Evolutionary conservation across 805 yeast genomes (phyloP).

Genomic region (Yarrowia porcina): DNA sequence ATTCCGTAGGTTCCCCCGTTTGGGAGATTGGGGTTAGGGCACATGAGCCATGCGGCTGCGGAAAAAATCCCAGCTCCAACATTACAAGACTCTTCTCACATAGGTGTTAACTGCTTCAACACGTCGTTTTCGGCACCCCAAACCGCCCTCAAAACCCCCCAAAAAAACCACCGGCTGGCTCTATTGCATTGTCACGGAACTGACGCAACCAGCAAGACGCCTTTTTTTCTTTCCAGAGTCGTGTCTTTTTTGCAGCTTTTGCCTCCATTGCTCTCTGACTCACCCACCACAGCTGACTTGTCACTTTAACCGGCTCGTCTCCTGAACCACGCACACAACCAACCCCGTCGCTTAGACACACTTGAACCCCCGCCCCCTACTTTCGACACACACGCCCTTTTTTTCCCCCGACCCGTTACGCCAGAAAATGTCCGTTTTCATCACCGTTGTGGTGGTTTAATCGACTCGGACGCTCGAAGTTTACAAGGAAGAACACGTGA

Average conservation of each 20-base stretch:
- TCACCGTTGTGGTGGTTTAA: conserved; percentile 23
- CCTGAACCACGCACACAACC: too few relatives aligned
- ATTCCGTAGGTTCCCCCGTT: not conserved
- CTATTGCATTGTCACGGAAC: conserved; percentile 24
- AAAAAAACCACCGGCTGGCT: not conserved
- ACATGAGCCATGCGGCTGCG: conserved; percentile 19
- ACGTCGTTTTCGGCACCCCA: too few relatives aligned
- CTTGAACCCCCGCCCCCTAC: not conserved
- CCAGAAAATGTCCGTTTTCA: conserved; percentile 19
- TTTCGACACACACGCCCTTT: not conserved
- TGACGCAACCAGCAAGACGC: too few relatives aligned
- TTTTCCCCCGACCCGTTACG: not conserved
- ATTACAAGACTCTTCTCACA: too few relatives aligned
- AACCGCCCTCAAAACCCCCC: too few relatives aligned
- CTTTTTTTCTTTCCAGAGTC: too few relatives aligned
- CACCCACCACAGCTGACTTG: not conserved
- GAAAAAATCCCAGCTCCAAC: conserved; percentile 6
- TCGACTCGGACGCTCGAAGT: conserved; percentile 21
- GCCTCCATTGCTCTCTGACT: too few relatives aligned
- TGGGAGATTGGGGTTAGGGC: conserved; percentile 20
- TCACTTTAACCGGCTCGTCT: too few relatives aligned
- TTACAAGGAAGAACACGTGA: conserved; percentile 23
- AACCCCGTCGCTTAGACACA: conserved; percentile 11
- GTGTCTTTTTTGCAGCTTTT: too few relatives aligned
- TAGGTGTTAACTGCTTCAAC: too few relatives aligned